A percentile compares a stretch with the other conserved stretches of the same genome.
Evolutionary conservation across 441 rosid genomes (phyloP).

Genomic region (Mallotus japonicus): DNA sequence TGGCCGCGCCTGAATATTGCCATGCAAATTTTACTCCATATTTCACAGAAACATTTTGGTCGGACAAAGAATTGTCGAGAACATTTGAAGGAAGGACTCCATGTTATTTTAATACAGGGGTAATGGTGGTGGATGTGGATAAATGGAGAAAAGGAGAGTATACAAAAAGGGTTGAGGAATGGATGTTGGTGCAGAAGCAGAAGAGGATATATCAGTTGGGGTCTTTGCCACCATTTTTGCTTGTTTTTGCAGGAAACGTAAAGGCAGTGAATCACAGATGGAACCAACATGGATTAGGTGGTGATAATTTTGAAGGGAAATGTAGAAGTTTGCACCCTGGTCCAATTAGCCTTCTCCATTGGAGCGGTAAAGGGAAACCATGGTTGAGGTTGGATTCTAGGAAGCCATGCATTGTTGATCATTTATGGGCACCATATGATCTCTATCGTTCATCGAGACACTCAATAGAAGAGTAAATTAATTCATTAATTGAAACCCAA

Average conservation of each 20-base stretch:
- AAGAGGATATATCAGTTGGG: conserved; percentile 70
- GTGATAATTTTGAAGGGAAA: conserved; percentile 62
- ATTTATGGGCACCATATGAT: conserved; percentile 78
- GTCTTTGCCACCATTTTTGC: conserved; percentile 68
- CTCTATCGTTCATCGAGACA: conserved; percentile 60
- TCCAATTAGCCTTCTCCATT: conserved; percentile 69
- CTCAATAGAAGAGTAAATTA: conserved; percentile 41
- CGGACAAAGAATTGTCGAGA: conserved; percentile 36
- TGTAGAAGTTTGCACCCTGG: conserved; percentile 78
- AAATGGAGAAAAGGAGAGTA: conserved; percentile 61
- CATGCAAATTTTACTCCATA: conserved; percentile 60
- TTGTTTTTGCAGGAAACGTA: conserved; percentile 66
- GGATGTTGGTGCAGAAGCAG: conserved; percentile 65
- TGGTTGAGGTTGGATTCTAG: conserved; percentile 65
- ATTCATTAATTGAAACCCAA: too few relatives aligned
- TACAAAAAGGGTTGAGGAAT: conserved; percentile 56
- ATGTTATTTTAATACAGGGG: conserved; percentile 78
- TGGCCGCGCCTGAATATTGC: conserved; percentile 80
- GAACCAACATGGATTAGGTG: conserved; percentile 87
- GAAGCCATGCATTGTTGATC: conserved; percentile 67
- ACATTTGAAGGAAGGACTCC: conserved; percentile 53
- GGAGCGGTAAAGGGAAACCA: conserved; percentile 87
- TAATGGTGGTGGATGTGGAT: conserved; percentile 64
- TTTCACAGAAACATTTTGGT: conserved; percentile 60
- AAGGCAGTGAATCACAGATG: conserved; percentile 72